Base-by-base conservation (phyloP, 805 yeast genomes). In the Yamadazyma paraphyllophila region DNA sequence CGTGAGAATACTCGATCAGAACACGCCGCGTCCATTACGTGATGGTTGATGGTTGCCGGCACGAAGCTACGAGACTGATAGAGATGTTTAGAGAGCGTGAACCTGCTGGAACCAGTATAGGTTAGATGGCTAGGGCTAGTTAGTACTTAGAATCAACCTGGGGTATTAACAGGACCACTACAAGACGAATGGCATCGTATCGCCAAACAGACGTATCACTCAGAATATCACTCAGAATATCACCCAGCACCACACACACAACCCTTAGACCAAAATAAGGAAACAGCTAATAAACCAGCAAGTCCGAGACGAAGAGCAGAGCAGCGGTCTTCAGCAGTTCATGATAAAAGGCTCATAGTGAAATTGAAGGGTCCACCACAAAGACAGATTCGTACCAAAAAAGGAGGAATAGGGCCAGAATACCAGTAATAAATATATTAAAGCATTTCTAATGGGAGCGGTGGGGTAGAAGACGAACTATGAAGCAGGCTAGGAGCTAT, bases 181-280 rank as follows among this genome's bases (percentile, higher is more conserved):
- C n/a, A n/a, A n/a, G n/a, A n/a, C n/a, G n/a, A n/a, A n/a, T n/a
- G n/a, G n/a, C n/a, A n/a, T n/a, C n/a, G n/a, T n/a, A n/a, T n/a
- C n/a, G n/a, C n/a, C n/a, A n/a, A n/a, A n/a, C n/a, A n/a, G n/a
- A n/a, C n/a, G n/a, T n/a, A n/a, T n/a, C n/a, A n/a, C n/a, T n/a
- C n/a, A n/a, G n/a, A n/a, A n/a, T n/a, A n/a, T n/a, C n/a, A n/a
- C n/a, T n/a, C n/a, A n/a, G n/a, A n/a, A n/a, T n/a, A n/a, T n/a
- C n/a, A n/a, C n/a, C n/a, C n/a, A n/a, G n/a, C n/a, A n/a, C 11
- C 15, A 33, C 46, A 44, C 36, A 15, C 32, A 13, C 39, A 38
- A 24, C 32, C 37, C 12, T 20, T 33, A 44, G 46, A 44, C 46
- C 46, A 38, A 44, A 44, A 13, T 26, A 44, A 44, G 46, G 46